Evolutionary conservation across 371 early-diverging fungal genomes (phyloP).

Genomic region (Apophysomyces elegans): DNA sequence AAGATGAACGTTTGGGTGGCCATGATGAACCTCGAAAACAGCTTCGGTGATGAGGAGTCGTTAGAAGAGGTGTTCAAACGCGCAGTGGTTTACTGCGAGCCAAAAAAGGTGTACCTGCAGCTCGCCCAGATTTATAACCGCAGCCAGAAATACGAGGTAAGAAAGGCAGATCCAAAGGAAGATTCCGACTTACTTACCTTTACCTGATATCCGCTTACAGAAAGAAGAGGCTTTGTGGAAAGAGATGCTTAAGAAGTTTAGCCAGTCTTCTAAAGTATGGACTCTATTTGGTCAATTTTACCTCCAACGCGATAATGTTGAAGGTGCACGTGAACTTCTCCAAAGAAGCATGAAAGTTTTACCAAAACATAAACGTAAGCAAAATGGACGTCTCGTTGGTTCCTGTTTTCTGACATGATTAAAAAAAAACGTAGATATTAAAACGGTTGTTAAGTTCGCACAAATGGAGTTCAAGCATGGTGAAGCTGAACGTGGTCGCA

Average conservation of each 20-base stretch:
- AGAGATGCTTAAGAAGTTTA: constrained; percentile 84
- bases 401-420: not conserved
- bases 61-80: constrained; percentile 84
- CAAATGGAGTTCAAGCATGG: constrained; percentile 94
- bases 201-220: constrained; percentile 19
- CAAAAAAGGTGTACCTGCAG: constrained; percentile 86
- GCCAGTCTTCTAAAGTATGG: constrained; percentile 90
- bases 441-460: constrained; percentile 90
- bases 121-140: constrained; percentile 89
- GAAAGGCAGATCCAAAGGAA: not conserved
- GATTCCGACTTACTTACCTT: not conserved
- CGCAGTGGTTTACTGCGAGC: constrained; percentile 81
- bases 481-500: constrained; percentile 93
- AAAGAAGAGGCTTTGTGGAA: constrained; percentile 78
- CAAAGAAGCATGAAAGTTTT: constrained; percentile 79
- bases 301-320: constrained; percentile 70
- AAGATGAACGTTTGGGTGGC: constrained; percentile 97
- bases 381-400: not conserved
- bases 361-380: constrained; percentile 88
- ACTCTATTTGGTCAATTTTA: constrained; percentile 79
- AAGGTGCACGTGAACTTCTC: constrained; percentile 79
- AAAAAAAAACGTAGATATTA: constrained; percentile 40
- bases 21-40: constrained; percentile 91
- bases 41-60: constrained; percentile 82
- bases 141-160: constrained; percentile 72